A percentile compares a stretch with the other conserved stretches of the same genome.
These are phyloP conservation scores for Fraxinus greggii DNA, from an alignment of 305 asterid species.

Conservation along the genomic window DNA sequence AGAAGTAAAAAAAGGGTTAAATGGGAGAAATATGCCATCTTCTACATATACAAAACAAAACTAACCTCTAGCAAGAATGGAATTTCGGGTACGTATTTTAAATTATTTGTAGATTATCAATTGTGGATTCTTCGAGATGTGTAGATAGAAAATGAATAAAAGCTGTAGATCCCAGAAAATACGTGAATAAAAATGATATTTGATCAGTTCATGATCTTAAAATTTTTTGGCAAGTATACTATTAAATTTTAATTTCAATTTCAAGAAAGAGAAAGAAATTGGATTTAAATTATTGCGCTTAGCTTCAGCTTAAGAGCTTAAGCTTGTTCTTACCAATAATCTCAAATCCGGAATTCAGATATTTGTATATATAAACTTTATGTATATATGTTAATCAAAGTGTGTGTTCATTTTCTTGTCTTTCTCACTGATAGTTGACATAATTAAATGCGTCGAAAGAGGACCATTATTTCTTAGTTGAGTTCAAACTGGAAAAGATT, in stretches of 20 bases:
- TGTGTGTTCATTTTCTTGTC: background rate
- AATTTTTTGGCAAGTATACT: background rate
- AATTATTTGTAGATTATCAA: background rate
- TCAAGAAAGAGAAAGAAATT: background rate
- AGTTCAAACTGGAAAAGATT: too few relatives aligned
- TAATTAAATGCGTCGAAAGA: too few relatives aligned
- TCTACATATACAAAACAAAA: too few relatives aligned
- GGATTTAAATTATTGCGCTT: background rate
- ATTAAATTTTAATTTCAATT: background rate
- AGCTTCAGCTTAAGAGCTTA: background rate
- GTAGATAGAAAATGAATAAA: too few relatives aligned
- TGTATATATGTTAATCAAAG: too few relatives aligned
- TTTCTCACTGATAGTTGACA: background rate
- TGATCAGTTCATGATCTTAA: background rate
- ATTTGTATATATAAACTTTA: too few relatives aligned
- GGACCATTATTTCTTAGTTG: background rate
- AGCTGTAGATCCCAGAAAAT: background rate
- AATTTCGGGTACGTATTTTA: background rate
- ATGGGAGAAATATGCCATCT: background rate
- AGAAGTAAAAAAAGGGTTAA: background rate
- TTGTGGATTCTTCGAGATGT: too few relatives aligned
- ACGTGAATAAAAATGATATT: too few relatives aligned
- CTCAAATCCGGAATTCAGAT: background rate
- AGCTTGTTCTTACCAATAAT: background rate
- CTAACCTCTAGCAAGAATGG: too few relatives aligned